Conservation (phyloP, 805 yeast species). For the Lachancea quebecensis region DNA sequence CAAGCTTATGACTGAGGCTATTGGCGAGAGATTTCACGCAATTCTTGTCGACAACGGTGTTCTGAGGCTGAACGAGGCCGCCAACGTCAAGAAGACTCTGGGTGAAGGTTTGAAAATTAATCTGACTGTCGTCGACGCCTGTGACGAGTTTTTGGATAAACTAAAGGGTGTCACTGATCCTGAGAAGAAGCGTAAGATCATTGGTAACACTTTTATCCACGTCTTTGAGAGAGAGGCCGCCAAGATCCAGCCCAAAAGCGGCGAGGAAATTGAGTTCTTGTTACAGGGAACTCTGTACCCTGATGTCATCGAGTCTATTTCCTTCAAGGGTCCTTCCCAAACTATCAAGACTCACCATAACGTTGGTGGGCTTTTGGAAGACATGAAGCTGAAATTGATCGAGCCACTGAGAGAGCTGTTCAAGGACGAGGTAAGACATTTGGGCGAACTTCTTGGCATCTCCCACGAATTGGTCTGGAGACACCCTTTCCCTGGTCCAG, state of each 20-base stretch:
- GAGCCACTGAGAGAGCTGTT: constrained; percentile 98
- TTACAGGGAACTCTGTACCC: constrained; percentile 98
- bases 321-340: constrained; percentile 99
- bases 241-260: constrained; percentile 80
- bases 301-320: constrained; percentile 96
- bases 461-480: constrained; percentile 98
- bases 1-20: constrained; percentile 94
- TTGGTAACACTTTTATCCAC: constrained; percentile 95
- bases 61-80: constrained; percentile 91
- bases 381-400: constrained; percentile 96
- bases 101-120: constrained; percentile 92
- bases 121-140: constrained; percentile 89
- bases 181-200: constrained; percentile 96
- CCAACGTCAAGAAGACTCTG: constrained; percentile 77
- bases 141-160: constrained; percentile 78
- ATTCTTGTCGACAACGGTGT: constrained; percentile 97
- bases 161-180: constrained; percentile 96
- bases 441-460: constrained; percentile 91
- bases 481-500: constrained; percentile 99
- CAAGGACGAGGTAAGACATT: constrained; percentile 96
- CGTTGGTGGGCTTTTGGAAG: constrained; percentile 95
- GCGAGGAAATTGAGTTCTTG: constrained; percentile 84
- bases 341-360: constrained; percentile 99
- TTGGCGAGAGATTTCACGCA: constrained; percentile 98
- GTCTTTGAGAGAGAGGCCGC: constrained; percentile 96